Percentiles rank a stretch among this genome's conserved stretches.
These are phyloP conservation scores for Luffa aegyptiaca DNA, from an alignment of 306 rosid genomes.

Conservation along the genomic window DNA sequence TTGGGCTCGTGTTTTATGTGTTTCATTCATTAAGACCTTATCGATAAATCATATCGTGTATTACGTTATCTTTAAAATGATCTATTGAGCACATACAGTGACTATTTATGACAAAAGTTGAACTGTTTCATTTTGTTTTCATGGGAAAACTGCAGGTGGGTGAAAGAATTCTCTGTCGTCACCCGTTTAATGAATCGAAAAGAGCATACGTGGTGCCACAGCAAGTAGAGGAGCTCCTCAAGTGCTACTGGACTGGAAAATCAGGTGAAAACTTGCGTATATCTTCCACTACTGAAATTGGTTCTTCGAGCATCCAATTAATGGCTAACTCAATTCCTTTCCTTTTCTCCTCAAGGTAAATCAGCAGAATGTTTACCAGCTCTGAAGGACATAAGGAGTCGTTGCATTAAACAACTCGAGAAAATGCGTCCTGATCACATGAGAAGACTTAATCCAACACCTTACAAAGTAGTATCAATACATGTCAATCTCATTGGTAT, in stretches of 20 bases:
- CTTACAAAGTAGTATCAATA: constrained; percentile 57
- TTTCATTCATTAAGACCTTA: background rate
- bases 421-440: constrained; percentile 94
- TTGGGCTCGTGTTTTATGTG: background rate
- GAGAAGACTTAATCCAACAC: constrained; percentile 97
- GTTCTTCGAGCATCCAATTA: constrained; percentile 2
- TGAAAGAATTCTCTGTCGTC: constrained; percentile 85
- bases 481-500: constrained; percentile 7
- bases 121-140: constrained; percentile 1
- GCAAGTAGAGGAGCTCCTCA: constrained; percentile 80
- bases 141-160: constrained; percentile 53
- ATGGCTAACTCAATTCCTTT: background rate
- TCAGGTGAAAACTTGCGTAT: constrained; percentile 42
- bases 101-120: constrained; percentile 1
- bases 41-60: background rate
- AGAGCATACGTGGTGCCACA: constrained; percentile 99
- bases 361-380: constrained; percentile 52
- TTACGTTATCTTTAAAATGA: background rate
- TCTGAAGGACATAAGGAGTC: constrained; percentile 57
- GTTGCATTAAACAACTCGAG: constrained; percentile 75
- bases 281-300: background rate
- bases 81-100: constrained; percentile 1
- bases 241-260: constrained; percentile 79
- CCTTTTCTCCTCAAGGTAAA: constrained; percentile 31
- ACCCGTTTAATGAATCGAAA: constrained; percentile 95